Base-by-base conservation (phyloP, 495 filamentous ascomycete species). In the Tuber aestivum region DNA sequence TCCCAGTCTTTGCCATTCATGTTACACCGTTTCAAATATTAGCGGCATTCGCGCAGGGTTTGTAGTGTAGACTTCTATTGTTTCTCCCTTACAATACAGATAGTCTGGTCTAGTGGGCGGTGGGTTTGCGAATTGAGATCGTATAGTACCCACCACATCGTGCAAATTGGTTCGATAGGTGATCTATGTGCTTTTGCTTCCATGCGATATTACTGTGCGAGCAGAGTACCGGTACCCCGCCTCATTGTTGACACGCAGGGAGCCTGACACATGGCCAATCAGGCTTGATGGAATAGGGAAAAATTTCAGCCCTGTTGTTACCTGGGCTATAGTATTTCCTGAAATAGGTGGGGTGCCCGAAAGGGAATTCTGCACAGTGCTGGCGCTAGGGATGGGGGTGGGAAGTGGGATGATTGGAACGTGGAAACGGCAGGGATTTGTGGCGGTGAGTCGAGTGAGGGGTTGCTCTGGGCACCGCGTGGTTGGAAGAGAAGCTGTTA, bases 21-120 rank as follows among this genome's bases (percentile, higher is more conserved):
- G n/a, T 40, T 40, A 40, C 38, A 40, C 12, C 16, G 27, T 32
- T 32, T 16, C 56, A 35, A 65, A 18, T 20, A 35, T 65, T 65
- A 65, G 56, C 56, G 56, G 56, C 56, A 65, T 65, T 65, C 27
- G 32, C 14, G 14, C 18, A 18, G 56, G 27, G 18, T 35, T 65
- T 65, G 56, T 32, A 65, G 56, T 65, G 56, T 65, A 65, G 56
- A 65, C 27, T 65, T 65, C 32, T 32, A 32, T 65, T 65, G 32
- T 10, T 14, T 61, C 27, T 61, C n/a, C 50, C 27, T 32, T 61
- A 61, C 50, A 27, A 32, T 61, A 61, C 50, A 61, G 50, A 27
- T 32, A 65, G 56, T 27, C 6, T 65, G 56, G 56, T 32, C 35
- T 35, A 65, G 27, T 65, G 27, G 14, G 27, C 32, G 14, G 27